Percentiles rank a stretch among this genome's conserved stretches.
phyloP scores from a whole-genome alignment of 176 grass and related monocot genomes.

The Carex parvula region DNA sequence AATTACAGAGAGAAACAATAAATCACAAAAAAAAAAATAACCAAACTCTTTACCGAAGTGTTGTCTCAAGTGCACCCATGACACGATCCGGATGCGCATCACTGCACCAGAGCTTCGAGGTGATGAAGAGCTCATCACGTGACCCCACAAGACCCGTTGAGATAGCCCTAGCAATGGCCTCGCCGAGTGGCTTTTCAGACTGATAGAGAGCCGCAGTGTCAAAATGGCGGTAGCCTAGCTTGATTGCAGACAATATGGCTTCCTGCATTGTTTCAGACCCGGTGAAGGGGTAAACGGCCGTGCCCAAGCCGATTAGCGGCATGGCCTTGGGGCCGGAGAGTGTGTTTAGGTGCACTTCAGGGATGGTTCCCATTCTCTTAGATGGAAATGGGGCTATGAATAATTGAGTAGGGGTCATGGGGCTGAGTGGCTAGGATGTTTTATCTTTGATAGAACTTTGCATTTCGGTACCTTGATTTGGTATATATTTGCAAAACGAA shows the following conservation, averaged over 20 bases:
- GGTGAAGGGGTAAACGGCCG: conserved; percentile 20
- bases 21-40: neutral
- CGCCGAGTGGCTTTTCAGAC: conserved; percentile 23
- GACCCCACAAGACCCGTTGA: conserved; percentile 14
- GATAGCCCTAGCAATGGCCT: conserved; percentile 25
- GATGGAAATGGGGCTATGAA: neutral
- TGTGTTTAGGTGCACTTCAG: conserved; percentile 16
- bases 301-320: conserved; percentile 33
- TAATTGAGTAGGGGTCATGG: neutral
- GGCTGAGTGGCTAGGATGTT: neutral
- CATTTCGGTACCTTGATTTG: neutral
- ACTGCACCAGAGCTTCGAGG: conserved; percentile 35
- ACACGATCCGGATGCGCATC: conserved; percentile 26
- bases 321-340: conserved; percentile 7
- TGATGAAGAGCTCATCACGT: conserved; percentile 34
- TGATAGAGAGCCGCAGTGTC: conserved; percentile 29
- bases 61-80: conserved; percentile 18
- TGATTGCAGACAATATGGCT: conserved; percentile 27
- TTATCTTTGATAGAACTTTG: neutral
- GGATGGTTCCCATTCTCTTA: conserved; percentile 3
- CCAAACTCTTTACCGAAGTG: conserved; percentile 19
- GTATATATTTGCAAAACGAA: neutral
- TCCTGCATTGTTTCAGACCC: neutral
- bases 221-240: conserved; percentile 34
- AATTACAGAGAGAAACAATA: too few relatives aligned